Percentiles rank a stretch among this genome's conserved stretches.
These are phyloP conservation scores for Leccinum variicolor DNA, from an alignment of 768 basidiomycete species.

Conservation along the genomic window DNA sequence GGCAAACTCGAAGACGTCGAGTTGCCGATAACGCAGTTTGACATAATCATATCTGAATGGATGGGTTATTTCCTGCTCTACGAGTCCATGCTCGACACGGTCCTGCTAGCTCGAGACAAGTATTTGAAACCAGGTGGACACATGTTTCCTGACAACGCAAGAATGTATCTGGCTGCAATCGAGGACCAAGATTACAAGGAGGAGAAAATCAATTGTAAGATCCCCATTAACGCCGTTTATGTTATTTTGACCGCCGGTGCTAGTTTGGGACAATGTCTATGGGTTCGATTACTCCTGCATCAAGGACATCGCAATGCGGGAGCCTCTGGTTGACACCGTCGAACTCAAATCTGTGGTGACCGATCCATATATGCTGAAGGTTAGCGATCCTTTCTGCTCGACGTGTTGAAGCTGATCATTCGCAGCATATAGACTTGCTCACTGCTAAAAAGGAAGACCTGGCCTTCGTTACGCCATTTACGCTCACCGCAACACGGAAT, in stretches of 20 bases:
- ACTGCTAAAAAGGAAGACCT: conserved; percentile 96
- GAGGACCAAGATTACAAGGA: conserved; percentile 99
- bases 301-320: conserved; percentile 95
- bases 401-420: conserved; percentile 4
- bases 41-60: conserved; percentile 99
- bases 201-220: conserved; percentile 94
- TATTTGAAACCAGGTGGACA: conserved; percentile 89
- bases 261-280: conserved; percentile 99
- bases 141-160: conserved; percentile 95
- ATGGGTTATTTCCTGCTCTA: conserved; percentile 99
- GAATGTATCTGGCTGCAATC: conserved; percentile 91
- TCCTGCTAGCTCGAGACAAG: conserved; percentile 93
- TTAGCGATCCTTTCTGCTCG: conserved; percentile 26
- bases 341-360: conserved; percentile 95
- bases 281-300: conserved; percentile 99
- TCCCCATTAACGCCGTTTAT: not conserved
- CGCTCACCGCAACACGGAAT: conserved; percentile 76
- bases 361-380: conserved; percentile 88
- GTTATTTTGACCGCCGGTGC: not conserved
- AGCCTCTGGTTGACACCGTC: conserved; percentile 98
- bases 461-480: conserved; percentile 78
- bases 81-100: conserved; percentile 99
- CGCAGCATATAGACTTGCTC: conserved; percentile 80
- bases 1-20: conserved; percentile 95
- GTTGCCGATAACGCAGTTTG: conserved; percentile 87